Evolutionary conservation across 176 grass and related monocot genomes (phyloP).

Genomic region (Ampelocalamus luodianensis): DNA sequence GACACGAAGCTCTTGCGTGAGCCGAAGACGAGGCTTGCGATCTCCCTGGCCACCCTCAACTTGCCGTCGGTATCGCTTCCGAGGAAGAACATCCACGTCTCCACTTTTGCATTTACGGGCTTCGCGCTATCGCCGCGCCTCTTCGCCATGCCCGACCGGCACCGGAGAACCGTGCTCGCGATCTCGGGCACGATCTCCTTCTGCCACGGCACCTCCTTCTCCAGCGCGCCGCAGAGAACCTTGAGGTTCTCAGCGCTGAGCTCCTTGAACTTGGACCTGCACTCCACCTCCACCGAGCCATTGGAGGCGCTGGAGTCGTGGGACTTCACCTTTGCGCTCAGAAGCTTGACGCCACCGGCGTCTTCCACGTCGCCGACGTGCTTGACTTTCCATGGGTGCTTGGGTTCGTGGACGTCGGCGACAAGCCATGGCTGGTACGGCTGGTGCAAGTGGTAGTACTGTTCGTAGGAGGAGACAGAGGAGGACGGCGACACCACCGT

Average conservation of each 20-base stretch:
- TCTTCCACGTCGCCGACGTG: not conserved
- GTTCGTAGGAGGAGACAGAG: slow-evolving; percentile 39
- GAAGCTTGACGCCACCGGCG: slow-evolving; percentile 5
- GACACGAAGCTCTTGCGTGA: slow-evolving; percentile 57
- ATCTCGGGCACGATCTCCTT: slow-evolving; percentile 62
- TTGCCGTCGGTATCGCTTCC: slow-evolving; percentile 64
- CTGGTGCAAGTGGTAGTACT: slow-evolving; percentile 16
- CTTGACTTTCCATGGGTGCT: slow-evolving; percentile 47
- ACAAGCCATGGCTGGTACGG: slow-evolving; percentile 39
- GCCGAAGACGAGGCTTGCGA: slow-evolving; percentile 69
- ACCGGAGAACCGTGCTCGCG: slow-evolving; percentile 71
- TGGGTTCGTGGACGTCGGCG: slow-evolving; percentile 6
- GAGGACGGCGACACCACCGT: slow-evolving; percentile 46
- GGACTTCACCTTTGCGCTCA: slow-evolving; percentile 45
- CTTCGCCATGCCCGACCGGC: slow-evolving; percentile 72
- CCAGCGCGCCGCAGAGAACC: slow-evolving; percentile 62
- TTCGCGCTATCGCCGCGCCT: slow-evolving; percentile 21
- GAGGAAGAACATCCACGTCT: slow-evolving; percentile 80
- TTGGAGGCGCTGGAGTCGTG: slow-evolving; percentile 51
- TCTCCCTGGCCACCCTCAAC: slow-evolving; percentile 59
- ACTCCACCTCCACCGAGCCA: slow-evolving; percentile 52
- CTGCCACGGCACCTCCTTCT: slow-evolving; percentile 79
- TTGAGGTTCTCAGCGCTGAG: slow-evolving; percentile 76
- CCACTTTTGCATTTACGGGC: slow-evolving; percentile 46
- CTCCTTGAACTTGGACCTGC: slow-evolving; percentile 75